Conservation (phyloP, 768 basidiomycete species). For the Russula dissimulans region DNA sequence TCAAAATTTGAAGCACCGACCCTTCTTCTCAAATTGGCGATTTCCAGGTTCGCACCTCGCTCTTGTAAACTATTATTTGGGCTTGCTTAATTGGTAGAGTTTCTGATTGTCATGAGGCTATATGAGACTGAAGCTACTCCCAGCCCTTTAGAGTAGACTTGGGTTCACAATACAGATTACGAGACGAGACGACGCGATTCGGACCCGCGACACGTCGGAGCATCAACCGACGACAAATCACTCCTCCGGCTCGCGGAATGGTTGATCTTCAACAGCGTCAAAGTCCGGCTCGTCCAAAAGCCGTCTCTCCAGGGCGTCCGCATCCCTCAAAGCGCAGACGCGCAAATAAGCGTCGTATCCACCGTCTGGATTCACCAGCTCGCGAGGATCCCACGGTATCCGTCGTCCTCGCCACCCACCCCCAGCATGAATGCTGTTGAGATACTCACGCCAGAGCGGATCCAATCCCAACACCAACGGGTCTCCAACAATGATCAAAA, state of each 20-base stretch:
- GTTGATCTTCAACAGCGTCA: neutral
- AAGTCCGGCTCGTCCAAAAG: neutral
- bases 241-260: neutral
- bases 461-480: slow-evolving; percentile 50
- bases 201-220: too few species aligned
- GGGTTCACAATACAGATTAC: neutral
- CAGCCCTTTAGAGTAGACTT: too few species aligned
- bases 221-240: neutral
- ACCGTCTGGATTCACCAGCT: neutral
- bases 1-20: too few species aligned
- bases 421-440: slow-evolving; percentile 46
- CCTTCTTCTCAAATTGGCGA: too few species aligned
- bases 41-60: too few species aligned
- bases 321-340: neutral
- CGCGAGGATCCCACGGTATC: slow-evolving; percentile 41
- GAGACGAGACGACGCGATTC: neutral
- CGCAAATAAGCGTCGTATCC: slow-evolving; percentile 3
- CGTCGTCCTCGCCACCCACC: slow-evolving; percentile 47
- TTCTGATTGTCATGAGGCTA: too few species aligned
- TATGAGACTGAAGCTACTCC: too few species aligned
- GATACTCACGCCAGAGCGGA: slow-evolving; percentile 51
- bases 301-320: neutral
- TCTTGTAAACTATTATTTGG: too few species aligned
- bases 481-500: slow-evolving; percentile 53
- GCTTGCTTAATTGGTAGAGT: too few species aligned